Percentiles rank a stretch among this genome's conserved stretches.
Evolutionary conservation across 768 basidiomycete species (phyloP).

Genomic region (Suillus paluster): DNA sequence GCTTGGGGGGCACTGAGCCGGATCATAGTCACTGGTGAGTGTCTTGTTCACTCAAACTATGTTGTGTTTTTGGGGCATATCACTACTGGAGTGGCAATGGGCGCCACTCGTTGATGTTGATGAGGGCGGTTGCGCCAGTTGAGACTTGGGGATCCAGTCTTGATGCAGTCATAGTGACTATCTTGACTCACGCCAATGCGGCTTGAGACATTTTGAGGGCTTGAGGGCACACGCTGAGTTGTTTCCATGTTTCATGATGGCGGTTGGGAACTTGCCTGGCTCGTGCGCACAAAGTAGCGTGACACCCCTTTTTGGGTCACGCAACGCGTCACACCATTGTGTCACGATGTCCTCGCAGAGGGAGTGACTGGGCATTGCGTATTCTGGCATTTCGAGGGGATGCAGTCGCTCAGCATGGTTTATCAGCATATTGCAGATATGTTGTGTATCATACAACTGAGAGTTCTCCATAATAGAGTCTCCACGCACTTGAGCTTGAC

Average conservation of each 20-base stretch:
- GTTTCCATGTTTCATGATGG: conserved; percentile 13
- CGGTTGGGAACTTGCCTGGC: conserved; percentile 16
- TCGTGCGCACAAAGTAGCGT: conserved; percentile 8
- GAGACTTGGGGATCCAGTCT: conserved; percentile 1
- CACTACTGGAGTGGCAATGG: neutral
- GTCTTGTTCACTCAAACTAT: conserved; percentile 16
- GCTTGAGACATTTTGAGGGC: conserved; percentile 10
- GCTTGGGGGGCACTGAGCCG: neutral
- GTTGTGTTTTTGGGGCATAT: conserved; percentile 6
- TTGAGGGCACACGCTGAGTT: conserved; percentile 18
- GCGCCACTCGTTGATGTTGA: neutral
- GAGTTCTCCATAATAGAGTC: neutral
- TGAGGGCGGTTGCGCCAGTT: neutral
- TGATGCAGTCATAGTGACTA: conserved; percentile 2
- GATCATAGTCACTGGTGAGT: conserved; percentile 13
- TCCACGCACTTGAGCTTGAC: no score
- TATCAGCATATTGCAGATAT: conserved; percentile 1
- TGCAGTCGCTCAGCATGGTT: neutral
- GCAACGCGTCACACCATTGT: neutral
- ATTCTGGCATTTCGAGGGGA: neutral
- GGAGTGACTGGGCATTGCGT: neutral
- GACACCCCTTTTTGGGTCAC: conserved; percentile 17
- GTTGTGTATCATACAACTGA: neutral
- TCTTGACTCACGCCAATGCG: conserved; percentile 13
- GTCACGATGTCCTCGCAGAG: conserved; percentile 1